Evolutionary conservation across 176 grass and related monocot genomes (phyloP), one percentile per base, ranked within the genome.

Genomic region (Lolium rigidum): DNA sequence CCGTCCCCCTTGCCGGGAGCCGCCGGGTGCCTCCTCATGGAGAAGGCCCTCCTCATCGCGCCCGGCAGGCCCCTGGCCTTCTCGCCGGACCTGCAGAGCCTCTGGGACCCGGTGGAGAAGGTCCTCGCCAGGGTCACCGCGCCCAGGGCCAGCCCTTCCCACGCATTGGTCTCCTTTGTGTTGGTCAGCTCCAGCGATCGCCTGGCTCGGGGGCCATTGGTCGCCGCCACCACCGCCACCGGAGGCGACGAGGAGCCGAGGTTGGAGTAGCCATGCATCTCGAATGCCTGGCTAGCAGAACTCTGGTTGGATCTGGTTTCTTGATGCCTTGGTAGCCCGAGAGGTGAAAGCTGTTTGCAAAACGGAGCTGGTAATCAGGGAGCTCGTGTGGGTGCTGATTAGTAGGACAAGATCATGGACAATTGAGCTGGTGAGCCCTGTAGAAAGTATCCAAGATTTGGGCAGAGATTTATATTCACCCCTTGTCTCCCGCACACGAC

Each of bases 361-460:
- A 55, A 70, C 63, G 77, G 82, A 85, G 77, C 61, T 22, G 76
- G 25, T 80, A 71, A 61, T 47, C 72, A 75, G 17, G 46, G 47
- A 24, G 31, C 0, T 13, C 16, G 15, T 69, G 61, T 7, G 31
- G 4, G 9, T 39, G 73, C 77, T 76, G 7, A 77, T 76, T 55
- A 21, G 67, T 55, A 51, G 81, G 69, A 79, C 73, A 49, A 22
- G 41, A 84, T 83, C 80, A 70, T 82, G 61, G 70, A 76, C 85
- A 87, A 80, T 60, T 50, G 89, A 80, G 85, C 35, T 76, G 85
- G 81, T 91, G 85, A 69, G 39, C 50, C 26, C 75, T 58, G 81
- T 87, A 70, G 76, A 80, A 91, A 91, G 69, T 82, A 91, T 91
- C 89, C 89, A 91, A 91, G 81, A 91, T 84, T 91, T 87, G 81